Evolutionary conservation across 345 rosid species (phyloP), one percentile per base, ranked within the genome.

Genomic region (Eucalyptus rudis): DNA sequence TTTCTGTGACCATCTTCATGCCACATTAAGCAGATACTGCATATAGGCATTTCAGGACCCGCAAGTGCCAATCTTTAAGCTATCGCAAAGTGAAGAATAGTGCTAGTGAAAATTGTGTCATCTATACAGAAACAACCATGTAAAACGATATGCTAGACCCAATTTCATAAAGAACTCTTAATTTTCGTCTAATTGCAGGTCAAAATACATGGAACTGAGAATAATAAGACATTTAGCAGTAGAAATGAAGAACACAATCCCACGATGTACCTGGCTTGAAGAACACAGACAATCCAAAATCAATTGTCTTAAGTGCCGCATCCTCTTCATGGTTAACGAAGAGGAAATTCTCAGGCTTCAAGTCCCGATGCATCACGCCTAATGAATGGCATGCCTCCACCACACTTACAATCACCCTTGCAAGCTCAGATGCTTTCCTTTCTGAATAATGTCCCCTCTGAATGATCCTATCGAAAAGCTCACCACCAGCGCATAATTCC

Each of bases 311-410:
- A 29, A 97, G 96, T 3, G 93, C 90, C 16, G 98, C 90, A 11
- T 96, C 98, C 93, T 97, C 99, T 58, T 94, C 93, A 7, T 95
- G 93, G 87, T 45, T 90, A 2, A 94, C 91, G 90, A 97, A 97
- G 59, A 97, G 96, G 90, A 97, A 97, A 92, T 97, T 97, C 93
- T 97, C 99, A 24, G 99, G 99, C 95, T 97, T 97, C 92, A 97
- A 94, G 90, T 97, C 99, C 87, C 99, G 91, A 86, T 97, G 99
- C 98, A 97, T 97, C 33, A 97, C 99, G 54, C 99, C 99, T 7
- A 97, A 92, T 84, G 99, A 97, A 92, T 97, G 99, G 87, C 99
- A 97, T 44, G 98, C 96, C 91, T 97, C 95, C 3, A 97, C 96
- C 89, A 97, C 97, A 88, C 98, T 95, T 76, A 95, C 98, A 47